Evolutionary conservation across 2,329 filamentous ascomycete species (phyloP).

Genomic region (Phoma herbarum): DNA sequence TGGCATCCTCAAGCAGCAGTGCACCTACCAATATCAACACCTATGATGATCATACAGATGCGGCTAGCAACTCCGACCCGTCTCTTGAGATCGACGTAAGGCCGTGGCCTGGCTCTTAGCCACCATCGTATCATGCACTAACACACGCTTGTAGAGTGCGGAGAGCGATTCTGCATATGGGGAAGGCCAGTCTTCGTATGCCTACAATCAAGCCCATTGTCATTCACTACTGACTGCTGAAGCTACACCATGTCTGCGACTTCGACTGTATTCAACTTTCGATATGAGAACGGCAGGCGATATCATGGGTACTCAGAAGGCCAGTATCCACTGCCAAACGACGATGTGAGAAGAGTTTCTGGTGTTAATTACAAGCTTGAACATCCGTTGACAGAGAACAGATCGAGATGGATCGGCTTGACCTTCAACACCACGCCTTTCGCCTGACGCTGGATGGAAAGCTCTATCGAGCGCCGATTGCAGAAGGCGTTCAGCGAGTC

Average conservation of each 20-base stretch:
- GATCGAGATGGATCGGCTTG: slow-evolving; percentile 42
- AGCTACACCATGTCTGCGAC: slow-evolving; percentile 46
- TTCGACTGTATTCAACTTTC: slow-evolving; percentile 42
- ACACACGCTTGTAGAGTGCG: slow-evolving; percentile 27
- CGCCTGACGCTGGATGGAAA: slow-evolving; percentile 44
- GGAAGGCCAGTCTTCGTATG: slow-evolving; percentile 34
- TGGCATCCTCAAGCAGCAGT: slow-evolving; percentile 6
- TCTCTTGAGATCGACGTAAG: slow-evolving; percentile 42
- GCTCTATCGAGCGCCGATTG: slow-evolving; percentile 41
- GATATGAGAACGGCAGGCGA: slow-evolving; percentile 43
- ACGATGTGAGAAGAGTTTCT: slow-evolving; percentile 39
- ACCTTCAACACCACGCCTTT: slow-evolving; percentile 48
- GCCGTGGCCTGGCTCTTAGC: not conserved
- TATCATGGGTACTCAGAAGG: slow-evolving; percentile 46
- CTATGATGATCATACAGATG: slow-evolving; percentile 19
- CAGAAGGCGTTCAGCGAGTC: slow-evolving; percentile 38
- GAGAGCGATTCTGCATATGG: slow-evolving; percentile 43
- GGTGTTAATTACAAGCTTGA: too few relatives aligned
- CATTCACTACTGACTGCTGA: not conserved
- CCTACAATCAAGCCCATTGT: not conserved
- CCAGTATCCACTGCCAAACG: slow-evolving; percentile 45
- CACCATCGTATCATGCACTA: not conserved
- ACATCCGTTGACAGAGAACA: too few relatives aligned
- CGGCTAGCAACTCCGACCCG: slow-evolving; percentile 35
- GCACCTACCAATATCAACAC: not conserved